Evolutionary conservation across 129 eudicot genomes (phyloP).

Genomic region (Daucus carota): DNA sequence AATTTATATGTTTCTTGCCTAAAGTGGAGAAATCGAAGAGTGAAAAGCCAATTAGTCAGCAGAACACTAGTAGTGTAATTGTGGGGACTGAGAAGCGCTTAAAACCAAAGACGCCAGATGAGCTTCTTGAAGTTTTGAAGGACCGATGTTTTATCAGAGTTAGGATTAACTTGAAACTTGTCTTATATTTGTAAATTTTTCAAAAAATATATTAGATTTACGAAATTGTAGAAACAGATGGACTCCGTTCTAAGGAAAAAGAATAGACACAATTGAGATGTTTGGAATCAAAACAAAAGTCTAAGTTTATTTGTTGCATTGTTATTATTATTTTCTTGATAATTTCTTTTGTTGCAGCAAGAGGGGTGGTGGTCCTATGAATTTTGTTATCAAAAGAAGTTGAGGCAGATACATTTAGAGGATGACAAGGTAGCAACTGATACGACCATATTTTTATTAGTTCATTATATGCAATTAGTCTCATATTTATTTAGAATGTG

Average conservation of each 20-base stretch:
- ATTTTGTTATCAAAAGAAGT: conserved; percentile 58
- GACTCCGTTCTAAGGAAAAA: background rate
- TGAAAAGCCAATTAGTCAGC: conserved; percentile 53
- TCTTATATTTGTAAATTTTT: background rate
- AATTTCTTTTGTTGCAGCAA: conserved; percentile 51
- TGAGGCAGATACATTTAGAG: conserved; percentile 83
- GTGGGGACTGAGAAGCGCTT: conserved; percentile 70
- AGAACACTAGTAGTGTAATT: conserved; percentile 72
- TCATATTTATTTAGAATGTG: background rate
- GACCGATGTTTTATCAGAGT: conserved; percentile 81
- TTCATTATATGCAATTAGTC: background rate
- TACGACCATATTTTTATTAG: background rate
- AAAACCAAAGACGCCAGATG: conserved; percentile 91
- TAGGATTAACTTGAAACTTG: conserved; percentile 11
- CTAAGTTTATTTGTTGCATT: background rate
- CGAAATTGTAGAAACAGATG: background rate
- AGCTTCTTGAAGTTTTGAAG: conserved; percentile 78
- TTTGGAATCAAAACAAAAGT: background rate
- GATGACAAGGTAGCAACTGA: conserved; percentile 51
- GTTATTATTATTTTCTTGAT: background rate
- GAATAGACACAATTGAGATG: background rate
- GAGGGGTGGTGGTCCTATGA: conserved; percentile 99
- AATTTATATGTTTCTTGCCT: conserved; percentile 70
- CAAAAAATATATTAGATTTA: background rate
- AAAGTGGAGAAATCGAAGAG: conserved; percentile 68